These are phyloP conservation scores for Micractinium conductrix DNA, from an alignment of 139 green algal genomes.

Conservation along the genomic window DNA sequence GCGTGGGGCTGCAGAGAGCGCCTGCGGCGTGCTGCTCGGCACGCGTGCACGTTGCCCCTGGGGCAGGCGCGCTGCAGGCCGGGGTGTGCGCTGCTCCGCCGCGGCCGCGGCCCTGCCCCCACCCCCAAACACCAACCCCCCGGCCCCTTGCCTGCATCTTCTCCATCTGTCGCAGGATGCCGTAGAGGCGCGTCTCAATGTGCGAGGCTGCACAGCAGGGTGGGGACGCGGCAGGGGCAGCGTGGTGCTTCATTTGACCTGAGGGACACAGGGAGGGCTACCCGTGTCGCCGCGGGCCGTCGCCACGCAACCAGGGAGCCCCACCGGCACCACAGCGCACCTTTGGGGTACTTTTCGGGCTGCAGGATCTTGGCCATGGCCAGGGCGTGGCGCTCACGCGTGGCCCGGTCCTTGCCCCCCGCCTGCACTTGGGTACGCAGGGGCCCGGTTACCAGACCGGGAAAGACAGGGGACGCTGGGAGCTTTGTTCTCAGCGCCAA, in stretches of 20 bases:
- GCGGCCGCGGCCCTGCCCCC: no score
- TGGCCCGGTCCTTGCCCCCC: constrained; percentile 25
- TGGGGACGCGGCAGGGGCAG: not conserved
- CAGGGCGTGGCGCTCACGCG: constrained; percentile 40
- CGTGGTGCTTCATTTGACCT: no score
- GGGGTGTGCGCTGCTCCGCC: not conserved
- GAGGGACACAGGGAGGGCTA: not conserved
- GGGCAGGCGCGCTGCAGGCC: no score
- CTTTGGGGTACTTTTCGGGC: constrained; percentile 22
- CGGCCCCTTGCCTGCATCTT: constrained; percentile 8
- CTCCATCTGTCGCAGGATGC: constrained; percentile 82
- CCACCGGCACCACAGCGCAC: not conserved
- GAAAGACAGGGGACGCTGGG: no score
- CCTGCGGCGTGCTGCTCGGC: no score
- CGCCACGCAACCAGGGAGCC: not conserved
- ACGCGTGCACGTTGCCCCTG: no score
- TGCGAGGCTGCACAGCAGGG: constrained; percentile 76
- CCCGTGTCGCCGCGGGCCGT: no score
- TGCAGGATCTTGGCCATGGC: constrained; percentile 38
- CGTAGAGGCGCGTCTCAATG: constrained; percentile 85
- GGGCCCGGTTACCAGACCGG: no score
- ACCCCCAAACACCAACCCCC: no score
- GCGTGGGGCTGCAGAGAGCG: no score
- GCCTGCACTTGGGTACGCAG: no score
- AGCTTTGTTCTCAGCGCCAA: no score